A percentile compares a stretch with the other conserved stretches of the same genome.
phyloP scores from a whole-genome alignment of 148 eudicot genomes.

The Chenopodium berlandieri region DNA sequence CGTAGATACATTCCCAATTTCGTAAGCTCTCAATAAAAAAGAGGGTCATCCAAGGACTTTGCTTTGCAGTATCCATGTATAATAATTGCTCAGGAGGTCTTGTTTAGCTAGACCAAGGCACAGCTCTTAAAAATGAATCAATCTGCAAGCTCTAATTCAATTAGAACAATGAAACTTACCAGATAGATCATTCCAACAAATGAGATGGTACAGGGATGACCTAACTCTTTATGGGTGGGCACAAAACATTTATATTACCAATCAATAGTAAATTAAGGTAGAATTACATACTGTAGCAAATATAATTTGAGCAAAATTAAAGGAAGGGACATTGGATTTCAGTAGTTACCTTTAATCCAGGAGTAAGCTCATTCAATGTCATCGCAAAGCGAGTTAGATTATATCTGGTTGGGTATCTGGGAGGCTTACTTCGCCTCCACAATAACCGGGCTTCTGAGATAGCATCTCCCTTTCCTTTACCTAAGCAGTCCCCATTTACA shows the following conservation, averaged over 20 bases:
- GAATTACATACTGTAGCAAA: neutral
- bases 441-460: constrained; percentile 63
- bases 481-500: constrained; percentile 68
- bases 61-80: neutral
- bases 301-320: neutral
- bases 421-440: constrained; percentile 86
- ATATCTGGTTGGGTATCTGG: constrained; percentile 79
- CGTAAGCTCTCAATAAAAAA: neutral
- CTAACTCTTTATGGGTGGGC: neutral
- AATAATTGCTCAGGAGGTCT: neutral
- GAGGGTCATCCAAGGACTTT: neutral
- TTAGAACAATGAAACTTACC: neutral
- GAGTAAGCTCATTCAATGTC: constrained; percentile 84
- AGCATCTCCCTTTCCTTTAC: constrained; percentile 70
- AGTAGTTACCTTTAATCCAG: constrained; percentile 68
- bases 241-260: neutral
- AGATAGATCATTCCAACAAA: neutral
- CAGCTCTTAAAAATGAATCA: neutral
- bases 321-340: neutral
- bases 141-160: neutral
- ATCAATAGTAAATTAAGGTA: neutral
- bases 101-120: neutral
- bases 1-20: neutral
- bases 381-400: constrained; percentile 94
- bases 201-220: neutral